Percentiles rank a stretch among this genome's conserved stretches.
Conservation (phyloP, 495 filamentous ascomycete genomes). For the Penicillium verhagenii region DNA sequence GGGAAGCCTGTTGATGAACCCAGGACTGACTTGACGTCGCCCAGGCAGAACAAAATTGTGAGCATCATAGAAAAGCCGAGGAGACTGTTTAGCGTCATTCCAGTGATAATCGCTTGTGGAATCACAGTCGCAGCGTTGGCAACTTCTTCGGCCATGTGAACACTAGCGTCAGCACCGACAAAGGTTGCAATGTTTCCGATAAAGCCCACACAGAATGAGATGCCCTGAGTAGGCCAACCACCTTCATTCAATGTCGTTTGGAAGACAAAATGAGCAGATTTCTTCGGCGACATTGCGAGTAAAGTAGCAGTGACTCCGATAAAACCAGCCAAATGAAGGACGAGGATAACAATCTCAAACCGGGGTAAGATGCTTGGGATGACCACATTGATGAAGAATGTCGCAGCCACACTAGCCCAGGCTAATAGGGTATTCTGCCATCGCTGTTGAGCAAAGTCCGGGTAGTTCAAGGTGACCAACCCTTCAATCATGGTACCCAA, state of each 20-base stretch:
- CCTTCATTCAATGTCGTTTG: conserved; percentile 45
- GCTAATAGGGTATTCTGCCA: conserved; percentile 54
- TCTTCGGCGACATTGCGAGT: conserved; percentile 25
- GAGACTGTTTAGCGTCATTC: conserved; percentile 44
- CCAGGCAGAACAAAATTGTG: conserved; percentile 44
- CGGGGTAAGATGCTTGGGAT: conserved; percentile 40
- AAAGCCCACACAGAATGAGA: conserved; percentile 44
- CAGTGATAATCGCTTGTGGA: conserved; percentile 43
- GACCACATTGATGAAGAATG: conserved; percentile 44
- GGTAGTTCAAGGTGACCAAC: conserved; percentile 40
- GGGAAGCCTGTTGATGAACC: conserved; percentile 41
- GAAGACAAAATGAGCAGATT: conserved; percentile 34
- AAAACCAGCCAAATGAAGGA: conserved; percentile 47
- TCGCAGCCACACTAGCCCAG: conserved; percentile 38
- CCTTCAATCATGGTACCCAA: conserved; percentile 44
- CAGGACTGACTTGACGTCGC: conserved; percentile 37
- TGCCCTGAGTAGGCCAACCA: conserved; percentile 41
- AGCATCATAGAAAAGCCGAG: conserved; percentile 43
- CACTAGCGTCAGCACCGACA: conserved; percentile 35
- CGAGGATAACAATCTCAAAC: conserved; percentile 42
- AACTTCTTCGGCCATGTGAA: conserved; percentile 49
- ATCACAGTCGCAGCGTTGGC: conserved; percentile 39
- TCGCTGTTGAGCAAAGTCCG: conserved; percentile 32
- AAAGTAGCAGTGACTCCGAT: conserved; percentile 45
- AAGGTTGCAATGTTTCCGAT: conserved; percentile 41